phyloP scores from a whole-genome alignment of 2,329 filamentous ascomycete species.

The Xylaria sp. region DNA sequence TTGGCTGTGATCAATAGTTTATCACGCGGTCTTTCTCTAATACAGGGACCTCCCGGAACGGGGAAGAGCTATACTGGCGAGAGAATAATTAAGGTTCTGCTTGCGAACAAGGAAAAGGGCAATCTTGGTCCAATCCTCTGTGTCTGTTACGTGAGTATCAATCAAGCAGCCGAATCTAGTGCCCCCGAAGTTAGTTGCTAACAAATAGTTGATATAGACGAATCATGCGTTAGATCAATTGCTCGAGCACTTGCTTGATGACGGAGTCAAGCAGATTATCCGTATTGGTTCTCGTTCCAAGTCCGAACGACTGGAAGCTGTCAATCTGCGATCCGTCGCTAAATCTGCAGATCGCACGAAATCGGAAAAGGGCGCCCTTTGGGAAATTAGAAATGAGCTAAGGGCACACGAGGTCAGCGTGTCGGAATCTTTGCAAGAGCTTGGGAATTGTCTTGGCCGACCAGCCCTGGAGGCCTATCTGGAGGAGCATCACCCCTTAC shows the following conservation, averaged over 20 bases:
- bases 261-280: constrained; percentile 62
- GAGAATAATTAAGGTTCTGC: constrained; percentile 65
- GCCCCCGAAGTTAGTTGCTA: neutral
- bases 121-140: constrained; percentile 62
- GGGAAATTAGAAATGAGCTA: constrained; percentile 41
- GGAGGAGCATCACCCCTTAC: constrained; percentile 30
- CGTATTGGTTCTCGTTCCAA: constrained; percentile 71
- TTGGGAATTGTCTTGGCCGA: constrained; percentile 35
- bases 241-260: constrained; percentile 67
- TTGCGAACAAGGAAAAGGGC: constrained; percentile 55
- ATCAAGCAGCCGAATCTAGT: neutral
- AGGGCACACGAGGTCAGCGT: constrained; percentile 15
- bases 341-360: constrained; percentile 51
- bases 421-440: constrained; percentile 20
- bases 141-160: constrained; percentile 56
- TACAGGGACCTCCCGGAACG: constrained; percentile 78
- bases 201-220: constrained; percentile 45
- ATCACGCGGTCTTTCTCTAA: constrained; percentile 65
- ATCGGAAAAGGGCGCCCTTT: constrained; percentile 52
- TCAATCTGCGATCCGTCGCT: constrained; percentile 61
- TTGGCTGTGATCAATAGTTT: constrained; percentile 65
- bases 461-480: constrained; percentile 42
- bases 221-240: constrained; percentile 66
- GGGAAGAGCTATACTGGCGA: constrained; percentile 73
- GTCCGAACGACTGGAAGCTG: constrained; percentile 59